phyloP scores from a whole-genome alignment of 352 stramenopile genomes.

The Bremia lactucae region DNA sequence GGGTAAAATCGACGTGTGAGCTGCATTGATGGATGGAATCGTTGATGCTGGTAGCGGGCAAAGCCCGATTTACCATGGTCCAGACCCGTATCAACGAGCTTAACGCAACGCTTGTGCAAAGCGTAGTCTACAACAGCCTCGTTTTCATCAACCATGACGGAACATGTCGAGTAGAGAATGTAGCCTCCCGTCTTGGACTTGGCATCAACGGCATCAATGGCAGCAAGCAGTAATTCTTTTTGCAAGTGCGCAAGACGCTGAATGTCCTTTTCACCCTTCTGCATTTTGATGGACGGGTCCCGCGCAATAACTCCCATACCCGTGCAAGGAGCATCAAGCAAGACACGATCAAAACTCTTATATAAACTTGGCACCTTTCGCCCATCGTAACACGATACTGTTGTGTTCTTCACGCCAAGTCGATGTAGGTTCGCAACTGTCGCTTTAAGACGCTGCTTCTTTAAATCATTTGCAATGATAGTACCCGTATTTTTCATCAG shows the following conservation, averaged over 20 bases:
- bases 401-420: slow-evolving; percentile 96
- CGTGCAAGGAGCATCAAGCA: slow-evolving; percentile 98
- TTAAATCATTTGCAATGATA: slow-evolving; percentile 98
- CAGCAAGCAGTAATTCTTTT: slow-evolving; percentile 97
- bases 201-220: slow-evolving; percentile 96
- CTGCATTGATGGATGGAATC: slow-evolving; percentile 95
- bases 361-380: slow-evolving; percentile 90
- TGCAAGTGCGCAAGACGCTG: slow-evolving; percentile 92
- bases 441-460: slow-evolving; percentile 93
- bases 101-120: slow-evolving; percentile 96
- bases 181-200: slow-evolving; percentile 94
- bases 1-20: slow-evolving; percentile 97
- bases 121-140: slow-evolving; percentile 99
- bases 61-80: slow-evolving; percentile 93
- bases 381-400: slow-evolving; percentile 96
- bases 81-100: slow-evolving; percentile 95
- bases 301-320: slow-evolving; percentile 96
- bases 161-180: slow-evolving; percentile 99
- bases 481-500: slow-evolving; percentile 99
- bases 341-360: slow-evolving; percentile 94
- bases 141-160: slow-evolving; percentile 88
- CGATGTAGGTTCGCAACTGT: slow-evolving; percentile 98
- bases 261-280: slow-evolving; percentile 91
- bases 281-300: slow-evolving; percentile 98
- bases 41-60: slow-evolving; percentile 91